Evolutionary conservation across 192 early-diverging fungal species (phyloP).

Genomic region (Cladochytrium replicatum): DNA sequence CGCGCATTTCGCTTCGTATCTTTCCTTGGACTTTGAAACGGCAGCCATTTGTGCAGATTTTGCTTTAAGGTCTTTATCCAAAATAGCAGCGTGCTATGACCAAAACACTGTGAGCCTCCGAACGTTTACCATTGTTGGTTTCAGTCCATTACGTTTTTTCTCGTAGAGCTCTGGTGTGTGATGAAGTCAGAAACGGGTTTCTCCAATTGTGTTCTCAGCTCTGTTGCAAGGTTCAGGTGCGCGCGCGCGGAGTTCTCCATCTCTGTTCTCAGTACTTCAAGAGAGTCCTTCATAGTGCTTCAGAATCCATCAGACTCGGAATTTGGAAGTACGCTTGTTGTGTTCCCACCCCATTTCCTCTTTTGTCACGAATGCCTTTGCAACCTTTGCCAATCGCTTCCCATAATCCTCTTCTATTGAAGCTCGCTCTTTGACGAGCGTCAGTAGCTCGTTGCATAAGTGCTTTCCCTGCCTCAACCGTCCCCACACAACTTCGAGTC

Average conservation of each 20-base stretch:
- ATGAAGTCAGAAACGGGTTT: slow-evolving; percentile 34
- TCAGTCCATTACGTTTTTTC: slow-evolving; percentile 32
- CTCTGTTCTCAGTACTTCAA: slow-evolving; percentile 38
- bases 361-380: slow-evolving; percentile 35
- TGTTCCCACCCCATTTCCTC: slow-evolving; percentile 39
- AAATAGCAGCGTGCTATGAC: slow-evolving; percentile 30
- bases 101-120: background rate
- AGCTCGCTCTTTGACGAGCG: slow-evolving; percentile 35
- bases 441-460: slow-evolving; percentile 31
- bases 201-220: slow-evolving; percentile 37
- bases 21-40: slow-evolving; percentile 33
- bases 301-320: background rate
- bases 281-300: slow-evolving; percentile 35
- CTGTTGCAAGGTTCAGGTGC: slow-evolving; percentile 36
- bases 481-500: slow-evolving; percentile 33
- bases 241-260: slow-evolving; percentile 32
- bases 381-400: slow-evolving; percentile 34
- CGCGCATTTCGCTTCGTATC: slow-evolving; percentile 35
- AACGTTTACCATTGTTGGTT: background rate
- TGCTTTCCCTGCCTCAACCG: slow-evolving; percentile 42
- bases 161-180: slow-evolving; percentile 19
- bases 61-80: slow-evolving; percentile 33
- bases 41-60: slow-evolving; percentile 25
- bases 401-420: slow-evolving; percentile 50
- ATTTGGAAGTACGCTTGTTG: background rate